phyloP scores from a whole-genome alignment of 2,329 filamentous ascomycete species.

The Fusarium ambrosium region DNA sequence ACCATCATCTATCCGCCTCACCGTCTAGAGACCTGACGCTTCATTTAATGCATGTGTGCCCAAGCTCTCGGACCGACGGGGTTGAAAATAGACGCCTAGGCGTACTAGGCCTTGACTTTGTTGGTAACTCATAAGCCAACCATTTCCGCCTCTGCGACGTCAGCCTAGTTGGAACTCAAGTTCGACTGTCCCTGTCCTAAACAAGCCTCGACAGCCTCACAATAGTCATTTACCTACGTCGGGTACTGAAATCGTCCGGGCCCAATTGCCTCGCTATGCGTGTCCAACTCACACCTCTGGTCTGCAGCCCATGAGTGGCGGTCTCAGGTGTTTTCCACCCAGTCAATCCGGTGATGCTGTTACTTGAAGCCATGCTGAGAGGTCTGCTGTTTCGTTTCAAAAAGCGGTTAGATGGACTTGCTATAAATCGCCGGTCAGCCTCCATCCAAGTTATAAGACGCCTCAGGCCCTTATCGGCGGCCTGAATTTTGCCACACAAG shows the following conservation, averaged over 20 bases:
- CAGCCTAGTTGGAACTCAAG: constrained; percentile 29
- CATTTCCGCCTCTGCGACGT: constrained; percentile 29
- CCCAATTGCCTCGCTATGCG: not conserved
- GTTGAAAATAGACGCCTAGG: constrained; percentile 19
- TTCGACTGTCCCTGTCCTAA: constrained; percentile 23
- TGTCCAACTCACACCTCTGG: not conserved
- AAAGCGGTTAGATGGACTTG: not conserved
- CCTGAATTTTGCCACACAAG: not conserved
- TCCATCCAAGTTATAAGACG: constrained; percentile 19
- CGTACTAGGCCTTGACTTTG: constrained; percentile 13
- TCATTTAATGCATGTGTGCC: constrained; percentile 28
- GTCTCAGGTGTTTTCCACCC: not conserved
- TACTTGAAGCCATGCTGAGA: not conserved
- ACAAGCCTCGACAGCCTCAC: constrained; percentile 11
- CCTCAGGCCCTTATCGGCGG: not conserved
- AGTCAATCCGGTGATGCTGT: constrained; percentile 14
- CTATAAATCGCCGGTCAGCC: not conserved
- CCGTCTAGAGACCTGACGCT: not conserved
- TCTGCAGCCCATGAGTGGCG: not conserved
- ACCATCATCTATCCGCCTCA: not conserved
- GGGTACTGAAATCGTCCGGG: not conserved
- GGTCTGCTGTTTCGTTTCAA: not conserved
- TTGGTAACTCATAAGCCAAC: constrained; percentile 28
- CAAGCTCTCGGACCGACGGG: constrained; percentile 21
- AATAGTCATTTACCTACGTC: not conserved